Percentiles rank a stretch among this genome's conserved stretches.
These are phyloP conservation scores for Breviolum minutum DNA, from an alignment of 73 alveolate genomes.

Conservation along the genomic window DNA sequence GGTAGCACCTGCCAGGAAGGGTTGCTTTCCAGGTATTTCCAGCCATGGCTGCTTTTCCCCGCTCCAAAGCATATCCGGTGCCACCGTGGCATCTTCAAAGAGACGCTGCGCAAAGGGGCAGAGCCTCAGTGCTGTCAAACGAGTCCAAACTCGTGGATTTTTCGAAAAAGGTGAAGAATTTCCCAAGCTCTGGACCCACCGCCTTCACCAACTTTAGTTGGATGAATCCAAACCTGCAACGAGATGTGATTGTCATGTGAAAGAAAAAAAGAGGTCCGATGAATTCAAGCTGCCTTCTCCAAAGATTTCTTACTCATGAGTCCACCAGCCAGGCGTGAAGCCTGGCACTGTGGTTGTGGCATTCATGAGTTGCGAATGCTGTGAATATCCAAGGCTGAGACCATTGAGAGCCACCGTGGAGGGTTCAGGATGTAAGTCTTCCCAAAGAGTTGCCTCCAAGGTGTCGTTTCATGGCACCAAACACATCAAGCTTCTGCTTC, in stretches of 20 bases:
- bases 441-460: constrained; percentile 69
- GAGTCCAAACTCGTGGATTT: no score
- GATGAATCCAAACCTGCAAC: constrained; percentile 4
- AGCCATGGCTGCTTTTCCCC: background rate
- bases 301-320: constrained; percentile 57
- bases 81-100: constrained; percentile 25
- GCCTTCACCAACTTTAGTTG: constrained; percentile 2
- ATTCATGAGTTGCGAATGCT: background rate
- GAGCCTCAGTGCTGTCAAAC: background rate
- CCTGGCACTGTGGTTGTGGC: background rate
- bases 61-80: background rate
- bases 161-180: no score
- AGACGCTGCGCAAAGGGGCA: constrained; percentile 28
- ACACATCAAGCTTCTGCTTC: background rate
- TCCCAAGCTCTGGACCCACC: constrained; percentile 5
- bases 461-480: background rate
- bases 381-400: background rate
- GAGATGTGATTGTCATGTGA: no score
- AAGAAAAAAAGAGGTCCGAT: background rate
- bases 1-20: constrained; percentile 1
- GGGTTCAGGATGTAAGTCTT: constrained; percentile 63
- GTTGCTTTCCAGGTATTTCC: background rate
- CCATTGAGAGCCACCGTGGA: constrained; percentile 63
- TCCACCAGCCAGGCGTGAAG: constrained; percentile 17
- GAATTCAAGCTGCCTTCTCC: constrained; percentile 19